Base-by-base conservation (phyloP, 345 rosid genomes). In the Sapria himalayana region DNA sequence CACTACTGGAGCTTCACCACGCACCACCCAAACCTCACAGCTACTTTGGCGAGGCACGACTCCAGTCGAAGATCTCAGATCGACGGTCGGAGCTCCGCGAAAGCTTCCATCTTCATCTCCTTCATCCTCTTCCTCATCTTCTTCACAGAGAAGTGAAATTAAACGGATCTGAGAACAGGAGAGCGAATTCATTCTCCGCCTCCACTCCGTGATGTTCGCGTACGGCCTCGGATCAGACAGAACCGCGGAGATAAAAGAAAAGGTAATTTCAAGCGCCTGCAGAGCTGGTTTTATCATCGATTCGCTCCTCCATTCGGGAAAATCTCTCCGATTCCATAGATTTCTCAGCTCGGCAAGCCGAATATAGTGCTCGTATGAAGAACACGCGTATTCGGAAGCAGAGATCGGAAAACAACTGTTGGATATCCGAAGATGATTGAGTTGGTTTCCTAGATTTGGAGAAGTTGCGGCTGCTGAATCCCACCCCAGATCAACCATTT, bases 251-350 rank as follows among this genome's bases (percentile, higher is more conserved):
- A 76, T 56, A 25, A 81, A 66, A 49, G 94, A 82, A 65, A 86
- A 86, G 8, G 89, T 78, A 56, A 76, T 70, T 57, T 86, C 92
- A 0, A 78, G 55, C 33, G 79, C 92, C 4, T 78, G 92, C n/a
- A 86, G 63, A 37, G 92, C 75, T 25, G 94, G 92, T 33, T 71
- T 73, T 19, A 78, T 29, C 8, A 86, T 33, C 0, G 70, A 48
- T 45, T 81, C 97, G 36, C 66, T 45, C 39, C 42, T 47, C 97
- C 97, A 86, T 7, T 37, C 33, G 1, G 81, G 80, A 47, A 73
- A 86, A 8, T 67, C 61, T 0, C 43, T 51, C 3, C 55, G 22
- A 1, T 43, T 54, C 85, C 89, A 81, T 4, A 76, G 58, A 44
- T 25, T 46, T 34, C 50, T 49, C 4, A 86, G 78, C 61, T 81